Conservation (phyloP, 352 stramenopile genomes). For the Globisporangium abappressorium region DNA sequence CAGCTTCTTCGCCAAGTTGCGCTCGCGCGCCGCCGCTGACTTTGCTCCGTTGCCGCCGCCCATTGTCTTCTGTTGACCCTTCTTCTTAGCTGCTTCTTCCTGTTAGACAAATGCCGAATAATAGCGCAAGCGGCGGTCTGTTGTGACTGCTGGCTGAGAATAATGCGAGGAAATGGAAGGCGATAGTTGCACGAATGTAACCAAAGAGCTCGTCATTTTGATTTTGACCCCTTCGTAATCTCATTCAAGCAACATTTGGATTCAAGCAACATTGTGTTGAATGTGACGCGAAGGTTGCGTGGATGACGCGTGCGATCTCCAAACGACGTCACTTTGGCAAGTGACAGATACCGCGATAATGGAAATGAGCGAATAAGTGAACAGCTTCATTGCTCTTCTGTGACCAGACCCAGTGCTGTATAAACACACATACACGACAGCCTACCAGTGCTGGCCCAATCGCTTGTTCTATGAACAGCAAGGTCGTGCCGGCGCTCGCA, state of each 20-base stretch:
- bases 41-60: slow-evolving; percentile 84
- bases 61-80: slow-evolving; percentile 28
- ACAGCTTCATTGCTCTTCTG: background rate
- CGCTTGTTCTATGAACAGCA: slow-evolving; percentile 1
- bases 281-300: slow-evolving; percentile 4
- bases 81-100: background rate
- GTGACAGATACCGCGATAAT: background rate
- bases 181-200: background rate
- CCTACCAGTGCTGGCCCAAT: background rate
- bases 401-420: too few species aligned
- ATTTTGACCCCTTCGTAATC: background rate
- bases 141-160: background rate
- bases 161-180: background rate
- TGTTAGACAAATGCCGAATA: background rate
- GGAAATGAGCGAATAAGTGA: background rate
- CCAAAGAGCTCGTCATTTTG: background rate
- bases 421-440: background rate
- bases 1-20: slow-evolving; percentile 84
- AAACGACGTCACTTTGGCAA: background rate
- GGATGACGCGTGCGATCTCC: background rate
- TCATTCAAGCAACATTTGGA: background rate
- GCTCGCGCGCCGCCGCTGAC: slow-evolving; percentile 72
- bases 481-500: background rate
- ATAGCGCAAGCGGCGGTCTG: background rate
- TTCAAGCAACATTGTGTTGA: background rate